Evolutionary conservation across 2,329 filamentous ascomycete genomes (phyloP), one percentile per base, ranked within the genome.

Genomic region (Sclerotinia glacialis): DNA sequence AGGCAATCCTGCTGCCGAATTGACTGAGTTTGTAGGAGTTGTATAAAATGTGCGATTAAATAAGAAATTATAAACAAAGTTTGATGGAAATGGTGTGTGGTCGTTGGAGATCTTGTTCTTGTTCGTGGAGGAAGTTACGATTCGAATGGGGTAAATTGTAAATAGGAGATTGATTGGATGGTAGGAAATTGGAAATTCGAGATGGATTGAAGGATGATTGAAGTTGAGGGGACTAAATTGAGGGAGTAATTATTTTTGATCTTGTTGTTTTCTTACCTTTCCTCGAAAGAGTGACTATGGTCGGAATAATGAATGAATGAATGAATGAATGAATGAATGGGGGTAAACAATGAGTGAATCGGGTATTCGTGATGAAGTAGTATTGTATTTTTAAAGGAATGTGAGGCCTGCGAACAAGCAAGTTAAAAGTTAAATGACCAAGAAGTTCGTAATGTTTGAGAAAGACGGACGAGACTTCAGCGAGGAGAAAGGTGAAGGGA

Each of bases 371-470:
- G 47, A 28, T 31, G 46, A 50, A 34, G 53, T 54, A 37, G 23
- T 23, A 12, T 31, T 40, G 21, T 40, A 18, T 46, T 54, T 40
- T 69, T 73, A 80, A 85, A 85, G 74, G 83, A 86, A 79, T 81
- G 85, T 79, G 81, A 79, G 78, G 82, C 83, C 84, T 78, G 83
- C 82, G 82, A 80, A 81, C 82, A 83, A 82, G 82, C 82, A 59
- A n/a, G n/a, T n/a, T n/a, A n/a, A 46, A 31, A 34, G 28, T 54
- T 34, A 78, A 40, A 66, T 61, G 34, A 59, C 47, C 58, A 63
- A 46, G 49, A 61, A 52, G 59, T 64, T 50, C 31, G 68, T 62
- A 52, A 66, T 52, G 75, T 37, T 64, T 67, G 69, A 73, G 71
- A 72, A 72, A 68, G 73, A 75, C 73, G 68, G 73, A 75, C 73